A percentile compares a stretch with the other conserved stretches of the same genome.
Evolutionary conservation across 352 stramenopile genomes (phyloP).

Genomic region (Elongisporangium undulatum): DNA sequence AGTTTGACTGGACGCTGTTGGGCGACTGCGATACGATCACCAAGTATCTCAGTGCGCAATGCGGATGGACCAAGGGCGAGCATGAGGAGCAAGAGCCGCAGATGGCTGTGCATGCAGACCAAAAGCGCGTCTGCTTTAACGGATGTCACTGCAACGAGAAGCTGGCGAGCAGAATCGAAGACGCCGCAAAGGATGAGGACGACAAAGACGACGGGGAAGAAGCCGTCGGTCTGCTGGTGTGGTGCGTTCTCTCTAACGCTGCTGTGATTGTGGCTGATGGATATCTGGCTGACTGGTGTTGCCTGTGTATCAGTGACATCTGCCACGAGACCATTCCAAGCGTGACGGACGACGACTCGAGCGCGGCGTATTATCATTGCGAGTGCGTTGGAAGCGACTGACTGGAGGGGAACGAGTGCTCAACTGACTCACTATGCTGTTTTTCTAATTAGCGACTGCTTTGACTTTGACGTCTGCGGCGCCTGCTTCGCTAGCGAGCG

Average conservation of each 20-base stretch:
- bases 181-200: slow-evolving; percentile 1
- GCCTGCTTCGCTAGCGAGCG: slow-evolving; percentile 9
- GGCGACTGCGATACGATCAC: slow-evolving; percentile 80
- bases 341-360: background rate
- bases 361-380: slow-evolving; percentile 11
- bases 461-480: slow-evolving; percentile 28
- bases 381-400: slow-evolving; percentile 7
- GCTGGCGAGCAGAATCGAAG: slow-evolving; percentile 1
- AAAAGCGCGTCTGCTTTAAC: slow-evolving; percentile 31
- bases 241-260: background rate
- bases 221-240: background rate
- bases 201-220: slow-evolving; percentile 2
- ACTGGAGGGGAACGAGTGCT: slow-evolving; percentile 2
- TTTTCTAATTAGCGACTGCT: slow-evolving; percentile 21
- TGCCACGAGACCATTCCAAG: background rate
- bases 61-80: slow-evolving; percentile 31
- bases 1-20: slow-evolving; percentile 80
- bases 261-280: background rate
- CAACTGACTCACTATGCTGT: background rate
- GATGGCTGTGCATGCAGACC: background rate
- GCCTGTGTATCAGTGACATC: background rate
- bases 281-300: background rate
- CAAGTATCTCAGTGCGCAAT: slow-evolving; percentile 53
- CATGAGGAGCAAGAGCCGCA: slow-evolving; percentile 6
- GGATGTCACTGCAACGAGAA: slow-evolving; percentile 16